Conservation (phyloP, 495 filamentous ascomycete genomes). For the Penicillium bialowiezense region DNA sequence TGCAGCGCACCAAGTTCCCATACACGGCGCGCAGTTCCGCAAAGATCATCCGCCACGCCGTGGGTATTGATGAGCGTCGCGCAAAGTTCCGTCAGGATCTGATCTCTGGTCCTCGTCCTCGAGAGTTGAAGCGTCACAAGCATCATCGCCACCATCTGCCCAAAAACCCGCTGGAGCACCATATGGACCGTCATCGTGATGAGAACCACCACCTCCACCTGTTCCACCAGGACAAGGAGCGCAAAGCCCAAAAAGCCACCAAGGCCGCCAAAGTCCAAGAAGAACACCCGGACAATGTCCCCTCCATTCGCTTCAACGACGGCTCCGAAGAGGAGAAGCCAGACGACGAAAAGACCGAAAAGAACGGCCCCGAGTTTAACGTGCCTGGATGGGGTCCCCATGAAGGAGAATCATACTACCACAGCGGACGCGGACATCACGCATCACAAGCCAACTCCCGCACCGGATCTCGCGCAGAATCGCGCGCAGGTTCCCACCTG, state of each 20-base stretch:
- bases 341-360: background rate
- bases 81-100: slow-evolving; percentile 69
- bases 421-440: slow-evolving; percentile 24
- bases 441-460: slow-evolving; percentile 11
- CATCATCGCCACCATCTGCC: slow-evolving; percentile 36
- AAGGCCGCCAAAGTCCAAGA: slow-evolving; percentile 3
- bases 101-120: slow-evolving; percentile 55
- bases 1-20: slow-evolving; percentile 77
- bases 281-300: slow-evolving; percentile 24
- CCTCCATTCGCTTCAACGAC: slow-evolving; percentile 32
- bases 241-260: background rate
- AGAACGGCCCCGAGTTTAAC: slow-evolving; percentile 1
- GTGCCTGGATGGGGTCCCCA: slow-evolving; percentile 19
- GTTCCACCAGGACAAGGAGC: slow-evolving; percentile 13
- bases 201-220: slow-evolving; percentile 19
- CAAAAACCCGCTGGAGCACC: slow-evolving; percentile 18
- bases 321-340: slow-evolving; percentile 9
- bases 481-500: slow-evolving; percentile 12
- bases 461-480: slow-evolving; percentile 13
- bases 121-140: slow-evolving; percentile 28
- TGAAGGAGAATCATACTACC: slow-evolving; percentile 35
- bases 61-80: slow-evolving; percentile 74
- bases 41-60: slow-evolving; percentile 66
- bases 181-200: slow-evolving; percentile 18
- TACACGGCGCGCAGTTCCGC: slow-evolving; percentile 79